Evolutionary conservation across 2,329 filamentous ascomycete genomes (phyloP), one percentile per base, ranked within the genome.

Genomic region (Cercospora zeae-maydis): DNA sequence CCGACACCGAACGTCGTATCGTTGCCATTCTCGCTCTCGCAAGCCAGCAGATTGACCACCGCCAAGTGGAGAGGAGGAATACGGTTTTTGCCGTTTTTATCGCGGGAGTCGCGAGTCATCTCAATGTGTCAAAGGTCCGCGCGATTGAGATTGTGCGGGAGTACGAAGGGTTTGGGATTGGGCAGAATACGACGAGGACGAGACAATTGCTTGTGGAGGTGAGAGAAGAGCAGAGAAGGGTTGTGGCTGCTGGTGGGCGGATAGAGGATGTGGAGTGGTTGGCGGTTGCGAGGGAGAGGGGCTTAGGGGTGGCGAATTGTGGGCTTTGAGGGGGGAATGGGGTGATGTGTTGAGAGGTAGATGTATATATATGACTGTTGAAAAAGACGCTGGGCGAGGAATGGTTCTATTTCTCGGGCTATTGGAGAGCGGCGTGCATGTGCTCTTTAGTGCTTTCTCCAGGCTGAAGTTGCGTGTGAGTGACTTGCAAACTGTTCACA

Each of bases 11-110:
- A 13, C 73, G 77, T 39, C 81, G 81, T 34, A 76, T 77, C 16
- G 69, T 72, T 10, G 75, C 78, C 42, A 82, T 85, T 52, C 70
- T 84, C 1, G 74, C 78, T 9, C 73, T 81, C 13, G 78, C 79
- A 5, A 73, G 77, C 31, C 72, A 74, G 9, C 77, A 81, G 1
- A 69, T 80, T 4, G 73, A 75, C 16, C 71, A 72, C 2, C 73
- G 74, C 4, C 76, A 76, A 10, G 74, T 77, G 13, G 77, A 81
- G 5, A 76, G 77, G 14, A 77, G 80, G 21, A 81, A 81, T 61
- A 70, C 82, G 4, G 75, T 83, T 2, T 84, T 85, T 64, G 82
- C 83, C 0, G 66, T 84, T 0, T 85, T 86, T 69, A 78, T 86
- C 62, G 81, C 82, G 0, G 83, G 83, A 3, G 77, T 80, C 16